Conservation (phyloP, 202 grass and related monocot species). For the Musa balbisiana region DNA sequence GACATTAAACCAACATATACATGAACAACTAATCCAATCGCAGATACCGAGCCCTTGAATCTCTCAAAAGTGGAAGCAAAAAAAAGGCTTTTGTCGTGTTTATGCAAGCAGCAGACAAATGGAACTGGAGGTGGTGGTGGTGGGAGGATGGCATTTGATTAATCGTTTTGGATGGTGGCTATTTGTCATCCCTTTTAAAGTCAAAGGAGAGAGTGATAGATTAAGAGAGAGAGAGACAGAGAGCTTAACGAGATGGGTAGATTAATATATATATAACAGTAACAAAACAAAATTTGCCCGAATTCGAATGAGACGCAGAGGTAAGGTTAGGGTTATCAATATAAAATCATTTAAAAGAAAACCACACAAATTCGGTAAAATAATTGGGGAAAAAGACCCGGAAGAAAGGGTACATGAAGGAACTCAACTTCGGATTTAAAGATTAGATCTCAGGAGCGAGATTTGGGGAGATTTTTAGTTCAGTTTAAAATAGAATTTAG, state of each 20-base stretch:
- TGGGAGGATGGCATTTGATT: not conserved
- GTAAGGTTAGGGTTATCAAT: no score
- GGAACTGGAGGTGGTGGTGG: not conserved
- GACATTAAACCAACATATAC: not conserved
- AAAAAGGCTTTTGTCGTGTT: not conserved
- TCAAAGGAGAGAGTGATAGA: constrained; percentile 10
- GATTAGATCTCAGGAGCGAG: no score
- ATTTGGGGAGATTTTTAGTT: no score
- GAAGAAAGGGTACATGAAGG: no score
- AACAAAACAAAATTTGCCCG: no score
- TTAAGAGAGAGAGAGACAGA: not conserved
- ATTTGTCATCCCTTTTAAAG: not conserved
- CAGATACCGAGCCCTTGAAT: constrained; percentile 7
- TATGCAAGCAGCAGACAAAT: not conserved
- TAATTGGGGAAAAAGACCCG: no score
- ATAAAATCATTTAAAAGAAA: no score
- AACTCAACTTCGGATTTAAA: no score
- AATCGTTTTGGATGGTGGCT: not conserved
- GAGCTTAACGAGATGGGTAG: not conserved
- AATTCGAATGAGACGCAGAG: no score
- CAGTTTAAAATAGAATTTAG: no score
- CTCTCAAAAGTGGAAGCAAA: not conserved
- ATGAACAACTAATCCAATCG: not conserved
- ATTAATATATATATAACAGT: no score
- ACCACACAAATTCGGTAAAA: no score